A percentile compares a stretch with the other conserved stretches of the same genome.
These are phyloP conservation scores for Aphanomyces invadans DNA, from an alignment of 352 stramenopile species.

Conservation along the genomic window DNA sequence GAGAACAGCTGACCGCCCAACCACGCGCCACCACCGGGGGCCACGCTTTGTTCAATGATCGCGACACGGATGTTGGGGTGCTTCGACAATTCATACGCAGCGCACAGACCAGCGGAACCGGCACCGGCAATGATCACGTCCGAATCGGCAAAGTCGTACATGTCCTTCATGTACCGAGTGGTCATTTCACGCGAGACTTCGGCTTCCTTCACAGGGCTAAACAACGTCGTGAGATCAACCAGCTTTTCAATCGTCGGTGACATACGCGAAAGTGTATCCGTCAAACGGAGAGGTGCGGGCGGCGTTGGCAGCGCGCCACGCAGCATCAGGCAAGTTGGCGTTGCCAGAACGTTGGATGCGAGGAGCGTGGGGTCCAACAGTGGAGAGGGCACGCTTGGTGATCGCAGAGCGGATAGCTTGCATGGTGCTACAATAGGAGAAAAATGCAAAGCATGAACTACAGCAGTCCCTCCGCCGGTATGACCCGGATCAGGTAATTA, in stretches of 20 bases:
- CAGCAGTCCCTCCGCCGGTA: slow-evolving; percentile 58
- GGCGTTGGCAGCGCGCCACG: slow-evolving; percentile 41
- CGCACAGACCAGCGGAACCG: slow-evolving; percentile 47
- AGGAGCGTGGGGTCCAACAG: slow-evolving; percentile 37
- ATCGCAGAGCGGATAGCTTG: slow-evolving; percentile 36
- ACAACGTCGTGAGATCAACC: neutral
- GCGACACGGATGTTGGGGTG: slow-evolving; percentile 47
- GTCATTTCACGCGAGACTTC: slow-evolving; percentile 64
- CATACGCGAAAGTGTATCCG: slow-evolving; percentile 51
- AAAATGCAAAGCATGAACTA: slow-evolving; percentile 16
- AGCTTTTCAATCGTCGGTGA: slow-evolving; percentile 7
- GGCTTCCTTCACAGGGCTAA: slow-evolving; percentile 52
- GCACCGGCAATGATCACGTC: slow-evolving; percentile 58
- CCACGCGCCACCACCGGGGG: slow-evolving; percentile 47
- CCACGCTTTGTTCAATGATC: slow-evolving; percentile 55
- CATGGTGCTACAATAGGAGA: slow-evolving; percentile 29
- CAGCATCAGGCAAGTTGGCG: slow-evolving; percentile 36
- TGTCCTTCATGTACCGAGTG: slow-evolving; percentile 64
- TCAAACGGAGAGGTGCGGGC: slow-evolving; percentile 46
- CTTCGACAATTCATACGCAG: slow-evolving; percentile 58
- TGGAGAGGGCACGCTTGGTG: slow-evolving; percentile 33
- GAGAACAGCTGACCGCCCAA: slow-evolving; percentile 57
- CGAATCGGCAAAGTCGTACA: slow-evolving; percentile 63
- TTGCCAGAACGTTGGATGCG: slow-evolving; percentile 39
- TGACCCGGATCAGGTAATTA: slow-evolving; percentile 55